Evolutionary conservation across 179 eudicot genomes (phyloP), one percentile per base, ranked within the genome.

Genomic region (Patellifolia procumbens): DNA sequence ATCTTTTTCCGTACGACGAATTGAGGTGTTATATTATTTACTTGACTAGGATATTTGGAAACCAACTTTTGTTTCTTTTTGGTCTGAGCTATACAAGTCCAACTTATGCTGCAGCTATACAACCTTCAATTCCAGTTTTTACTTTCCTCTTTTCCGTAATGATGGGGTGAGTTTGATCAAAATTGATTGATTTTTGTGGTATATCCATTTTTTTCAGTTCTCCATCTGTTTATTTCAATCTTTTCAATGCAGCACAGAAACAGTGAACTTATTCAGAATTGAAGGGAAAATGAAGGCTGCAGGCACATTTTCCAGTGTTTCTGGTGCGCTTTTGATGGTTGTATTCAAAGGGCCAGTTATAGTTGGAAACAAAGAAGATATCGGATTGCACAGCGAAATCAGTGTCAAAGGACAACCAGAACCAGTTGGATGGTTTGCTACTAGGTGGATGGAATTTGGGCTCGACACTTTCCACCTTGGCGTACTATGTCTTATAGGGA

Each of bases 31-130:
- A 13, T 51, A 66, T 76, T 73, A 19, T 59, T 72, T 39, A 12
- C 17, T 32, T 79, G 76, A 81, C 70, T 82, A 94, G 98, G 87
- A 90, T 94, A 75, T 94, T 91, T 58, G 97, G 97, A 73, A 94
- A 94, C 80, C 98, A 94, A 82, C 95, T 94, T 79, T 84, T 94
- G 83, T 94, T 94, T 85, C 91, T 92, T 74, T 82, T 91, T 83
- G 98, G 98, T 74, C 93, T 94, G 80, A 92, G 95, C 81, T 94
- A 91, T 87, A 94, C 98, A 66, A 93, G 86, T 86, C 98, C 98
- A 80, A 86, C 93, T 51, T 94, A 94, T 84, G 98, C 98, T 51
- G 96, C 97, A 66, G 98, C 98, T 73, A 86, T 88, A 82, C 98
- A 94, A 70, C 97, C 98, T 87, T 84, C 98, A 53, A 92, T 94